Evolutionary conservation across 2,329 filamentous ascomycete species (phyloP).

Genomic region (Phaeosphaeriaceae sp.): DNA sequence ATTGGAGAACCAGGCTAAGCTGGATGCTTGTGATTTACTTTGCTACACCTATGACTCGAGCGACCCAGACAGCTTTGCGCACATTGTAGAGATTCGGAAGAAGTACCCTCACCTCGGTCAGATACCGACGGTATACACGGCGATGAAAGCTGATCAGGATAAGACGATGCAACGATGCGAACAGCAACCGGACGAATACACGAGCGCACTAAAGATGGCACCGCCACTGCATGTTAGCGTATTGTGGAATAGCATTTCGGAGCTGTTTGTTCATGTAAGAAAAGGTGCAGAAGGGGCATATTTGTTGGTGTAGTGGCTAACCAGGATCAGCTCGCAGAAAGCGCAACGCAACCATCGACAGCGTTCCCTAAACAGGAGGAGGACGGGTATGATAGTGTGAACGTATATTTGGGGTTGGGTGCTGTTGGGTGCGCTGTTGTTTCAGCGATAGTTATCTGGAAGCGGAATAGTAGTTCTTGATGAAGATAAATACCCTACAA

Average conservation of each 20-base stretch:
- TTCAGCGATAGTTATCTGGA: conserved; percentile 67
- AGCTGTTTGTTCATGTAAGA: conserved; percentile 78
- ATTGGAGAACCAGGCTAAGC: conserved; percentile 85
- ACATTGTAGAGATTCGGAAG: conserved; percentile 81
- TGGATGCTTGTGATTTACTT: conserved; percentile 91
- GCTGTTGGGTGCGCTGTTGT: conserved; percentile 68
- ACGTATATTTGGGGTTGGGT: conserved; percentile 83
- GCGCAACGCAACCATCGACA: conserved; percentile 85
- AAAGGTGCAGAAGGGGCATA: conserved; percentile 26
- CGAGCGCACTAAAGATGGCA: conserved; percentile 81
- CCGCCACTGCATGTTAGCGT: conserved; percentile 93
- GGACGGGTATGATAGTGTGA: conserved; percentile 77
- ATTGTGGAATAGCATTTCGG: conserved; percentile 90
- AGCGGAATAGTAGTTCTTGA: conserved; percentile 46
- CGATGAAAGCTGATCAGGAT: conserved; percentile 92
- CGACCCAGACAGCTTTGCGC: conserved; percentile 92
- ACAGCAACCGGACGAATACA: conserved; percentile 88
- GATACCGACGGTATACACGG: conserved; percentile 90
- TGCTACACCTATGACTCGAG: conserved; percentile 98
- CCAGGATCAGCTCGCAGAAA: conserved; percentile 73
- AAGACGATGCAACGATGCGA: conserved; percentile 96
- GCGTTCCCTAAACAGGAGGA: conserved; percentile 91
- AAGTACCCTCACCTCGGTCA: conserved; percentile 84
- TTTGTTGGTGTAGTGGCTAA: conserved; percentile 18
- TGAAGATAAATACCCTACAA: background rate